A percentile compares a stretch with the other conserved stretches of the same genome.
Evolutionary conservation across 75 land plant genomes (phyloP).

Genomic region (Adiantum capillusveneris): DNA sequence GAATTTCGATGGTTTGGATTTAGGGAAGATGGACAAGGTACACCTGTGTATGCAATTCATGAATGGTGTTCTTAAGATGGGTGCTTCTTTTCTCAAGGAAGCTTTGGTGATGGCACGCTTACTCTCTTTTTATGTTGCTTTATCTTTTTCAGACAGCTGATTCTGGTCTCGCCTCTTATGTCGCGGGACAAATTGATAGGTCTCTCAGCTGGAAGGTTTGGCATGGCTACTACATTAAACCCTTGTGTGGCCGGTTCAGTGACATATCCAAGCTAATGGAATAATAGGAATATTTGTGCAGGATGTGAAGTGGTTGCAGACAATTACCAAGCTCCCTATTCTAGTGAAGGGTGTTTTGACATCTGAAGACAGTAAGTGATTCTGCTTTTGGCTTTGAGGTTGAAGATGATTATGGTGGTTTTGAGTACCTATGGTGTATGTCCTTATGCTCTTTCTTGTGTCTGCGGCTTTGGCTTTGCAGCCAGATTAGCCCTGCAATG

Average conservation of each 20-base stretch:
- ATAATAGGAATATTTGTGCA: too few species aligned
- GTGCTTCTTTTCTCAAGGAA: too few species aligned
- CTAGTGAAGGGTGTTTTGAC: conserved; percentile 86
- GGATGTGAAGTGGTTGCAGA: conserved; percentile 94
- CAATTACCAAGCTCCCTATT: conserved; percentile 80
- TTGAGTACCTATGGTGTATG: too few species aligned
- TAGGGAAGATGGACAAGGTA: conserved; percentile 89
- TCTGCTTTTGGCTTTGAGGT: too few species aligned
- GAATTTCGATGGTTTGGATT: conserved; percentile 94
- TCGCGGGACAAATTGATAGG: conserved; percentile 85
- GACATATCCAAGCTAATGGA: background rate
- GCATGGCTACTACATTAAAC: conserved; percentile 5
- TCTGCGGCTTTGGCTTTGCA: conserved; percentile 22
- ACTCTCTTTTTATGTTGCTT: too few species aligned
- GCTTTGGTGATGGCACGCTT: too few species aligned
- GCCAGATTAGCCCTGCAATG: conserved; percentile 71
- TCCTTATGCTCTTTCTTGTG: background rate
- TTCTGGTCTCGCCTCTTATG: conserved; percentile 97
- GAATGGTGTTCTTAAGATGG: too few species aligned
- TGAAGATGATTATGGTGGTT: too few species aligned
- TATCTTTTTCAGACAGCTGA: conserved; percentile 50
- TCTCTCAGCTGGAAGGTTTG: conserved; percentile 93
- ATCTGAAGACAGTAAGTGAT: conserved; percentile 72
- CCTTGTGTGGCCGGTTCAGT: too few species aligned
- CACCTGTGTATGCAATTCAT: too few species aligned